Conservation (phyloP, 2,329 filamentous ascomycete genomes). For the Pochonia chlamydosporia region DNA sequence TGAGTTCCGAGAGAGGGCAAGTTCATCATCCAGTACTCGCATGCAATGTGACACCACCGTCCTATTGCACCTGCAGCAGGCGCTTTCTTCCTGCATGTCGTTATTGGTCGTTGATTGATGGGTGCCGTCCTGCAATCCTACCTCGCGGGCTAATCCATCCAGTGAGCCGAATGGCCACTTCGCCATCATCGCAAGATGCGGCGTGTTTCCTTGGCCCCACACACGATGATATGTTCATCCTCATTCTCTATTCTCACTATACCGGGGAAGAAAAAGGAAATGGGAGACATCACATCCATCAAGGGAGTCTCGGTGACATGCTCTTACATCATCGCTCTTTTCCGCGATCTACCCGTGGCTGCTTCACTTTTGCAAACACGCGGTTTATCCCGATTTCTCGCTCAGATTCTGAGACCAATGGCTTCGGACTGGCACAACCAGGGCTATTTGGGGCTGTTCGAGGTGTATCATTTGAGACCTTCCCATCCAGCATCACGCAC, state of each 20-base stretch:
- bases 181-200: neutral
- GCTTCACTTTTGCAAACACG: neutral
- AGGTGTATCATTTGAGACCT: neutral
- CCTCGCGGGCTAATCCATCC: neutral
- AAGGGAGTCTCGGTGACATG: neutral
- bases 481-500: neutral
- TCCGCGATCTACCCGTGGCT: neutral
- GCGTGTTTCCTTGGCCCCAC: neutral
- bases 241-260: neutral
- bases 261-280: neutral
- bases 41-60: conserved; percentile 7
- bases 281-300: no score
- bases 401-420: neutral
- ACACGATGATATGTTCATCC: neutral
- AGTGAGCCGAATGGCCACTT: neutral
- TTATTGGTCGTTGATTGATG: conserved; percentile 2
- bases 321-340: neutral
- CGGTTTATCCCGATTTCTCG: neutral
- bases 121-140: conserved; percentile 3
- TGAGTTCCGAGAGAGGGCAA: conserved; percentile 7
- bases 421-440: neutral
- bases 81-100: neutral
- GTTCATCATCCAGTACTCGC: conserved; percentile 2
- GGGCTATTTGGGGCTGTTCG: neutral
- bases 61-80: conserved; percentile 7